phyloP scores from a whole-genome alignment of 177 flowering plant species.

The Tripterygium wilfordii region DNA sequence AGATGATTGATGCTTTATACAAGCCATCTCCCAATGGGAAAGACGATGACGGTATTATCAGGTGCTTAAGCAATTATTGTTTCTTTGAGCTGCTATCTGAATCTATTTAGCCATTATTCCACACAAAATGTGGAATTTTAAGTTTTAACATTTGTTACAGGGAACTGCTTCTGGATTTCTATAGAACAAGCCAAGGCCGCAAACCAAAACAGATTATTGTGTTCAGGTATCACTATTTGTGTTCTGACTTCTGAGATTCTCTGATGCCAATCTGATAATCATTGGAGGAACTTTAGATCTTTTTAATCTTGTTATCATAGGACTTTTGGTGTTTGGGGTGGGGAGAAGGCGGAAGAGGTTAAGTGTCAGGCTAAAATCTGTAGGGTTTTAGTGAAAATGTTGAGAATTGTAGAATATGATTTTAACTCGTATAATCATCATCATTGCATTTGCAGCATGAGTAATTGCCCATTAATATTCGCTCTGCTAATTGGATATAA shows the following conservation, averaged over 20 bases:
- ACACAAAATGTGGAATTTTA: neutral
- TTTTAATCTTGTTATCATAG: too few species aligned
- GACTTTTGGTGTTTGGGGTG: too few species aligned
- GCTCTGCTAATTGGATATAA: too few species aligned
- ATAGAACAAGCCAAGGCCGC: constrained; percentile 36
- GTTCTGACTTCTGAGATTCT: neutral
- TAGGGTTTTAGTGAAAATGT: too few species aligned
- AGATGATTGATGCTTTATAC: constrained; percentile 77
- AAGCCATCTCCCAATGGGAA: constrained; percentile 55
- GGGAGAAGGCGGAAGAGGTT: too few species aligned
- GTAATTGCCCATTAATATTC: too few species aligned
- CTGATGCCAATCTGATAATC: neutral
- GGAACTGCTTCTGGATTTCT: constrained; percentile 74
- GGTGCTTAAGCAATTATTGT: constrained; percentile 25
- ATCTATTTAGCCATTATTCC: neutral
- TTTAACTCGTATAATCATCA: too few species aligned
- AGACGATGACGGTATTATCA: constrained; percentile 85
- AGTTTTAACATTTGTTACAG: constrained; percentile 26
- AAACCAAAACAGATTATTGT: constrained; percentile 74
- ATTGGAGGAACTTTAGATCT: too few species aligned
- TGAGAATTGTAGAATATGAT: too few species aligned
- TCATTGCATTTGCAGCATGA: too few species aligned
- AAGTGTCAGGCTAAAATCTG: too few species aligned
- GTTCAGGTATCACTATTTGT: constrained; percentile 25
- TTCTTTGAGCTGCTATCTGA: too few species aligned